Percentiles rank a stretch among this genome's conserved stretches.
Evolutionary conservation across 2,329 filamentous ascomycete genomes (phyloP).

Genomic region (Rhinocladiella mackenziei): DNA sequence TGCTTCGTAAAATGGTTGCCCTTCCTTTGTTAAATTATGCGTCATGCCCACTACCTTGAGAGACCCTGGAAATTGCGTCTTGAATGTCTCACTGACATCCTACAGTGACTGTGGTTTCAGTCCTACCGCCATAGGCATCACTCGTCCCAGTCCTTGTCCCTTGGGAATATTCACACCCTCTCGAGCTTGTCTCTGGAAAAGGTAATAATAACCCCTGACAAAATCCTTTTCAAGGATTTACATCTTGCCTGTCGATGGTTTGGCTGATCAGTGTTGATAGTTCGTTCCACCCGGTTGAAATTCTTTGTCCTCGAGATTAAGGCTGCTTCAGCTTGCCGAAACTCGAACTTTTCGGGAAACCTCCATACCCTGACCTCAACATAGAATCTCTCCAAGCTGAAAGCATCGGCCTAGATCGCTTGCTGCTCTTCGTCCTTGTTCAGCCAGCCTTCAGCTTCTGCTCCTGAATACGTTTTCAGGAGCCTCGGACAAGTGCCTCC

Average conservation of each 20-base stretch:
- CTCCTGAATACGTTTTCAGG: slow-evolving; percentile 1
- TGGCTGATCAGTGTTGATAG: slow-evolving; percentile 38
- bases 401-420: slow-evolving; percentile 4
- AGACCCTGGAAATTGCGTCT: neutral
- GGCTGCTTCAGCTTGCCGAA: slow-evolving; percentile 33
- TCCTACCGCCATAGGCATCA: no score
- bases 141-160: slow-evolving; percentile 1
- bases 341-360: slow-evolving; percentile 27
- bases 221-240: slow-evolving; percentile 11
- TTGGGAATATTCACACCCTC: slow-evolving; percentile 4
- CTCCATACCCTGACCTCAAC: slow-evolving; percentile 4
- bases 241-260: slow-evolving; percentile 27
- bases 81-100: slow-evolving; percentile 18
- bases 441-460: slow-evolving; percentile 13
- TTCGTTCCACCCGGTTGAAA: slow-evolving; percentile 35
- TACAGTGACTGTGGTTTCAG: slow-evolving; percentile 10
- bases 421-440: neutral
- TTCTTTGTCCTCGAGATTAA: slow-evolving; percentile 33
- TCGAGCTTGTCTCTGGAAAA: slow-evolving; percentile 6
- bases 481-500: slow-evolving; percentile 4
- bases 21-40: slow-evolving; percentile 17
- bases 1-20: slow-evolving; percentile 16
- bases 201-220: slow-evolving; percentile 12
- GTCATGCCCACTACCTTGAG: slow-evolving; percentile 6
- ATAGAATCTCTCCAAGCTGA: slow-evolving; percentile 11